phyloP scores from a whole-genome alignment of 2,329 filamentous ascomycete species.

The Cadophora sp. region DNA sequence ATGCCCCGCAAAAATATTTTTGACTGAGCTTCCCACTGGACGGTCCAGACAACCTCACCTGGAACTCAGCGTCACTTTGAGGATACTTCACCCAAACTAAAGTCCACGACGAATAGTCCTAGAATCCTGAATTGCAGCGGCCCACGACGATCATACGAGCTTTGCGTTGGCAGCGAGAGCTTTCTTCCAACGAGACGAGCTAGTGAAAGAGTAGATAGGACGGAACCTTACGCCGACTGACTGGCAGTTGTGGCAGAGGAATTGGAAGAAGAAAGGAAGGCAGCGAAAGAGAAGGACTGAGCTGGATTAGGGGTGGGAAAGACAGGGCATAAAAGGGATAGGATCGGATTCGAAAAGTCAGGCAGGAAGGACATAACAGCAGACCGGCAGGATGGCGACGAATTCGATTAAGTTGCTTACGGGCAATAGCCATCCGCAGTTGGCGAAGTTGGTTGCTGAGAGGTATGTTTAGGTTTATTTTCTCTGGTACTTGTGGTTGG shows the following conservation, averaged over 20 bases:
- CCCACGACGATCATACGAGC: too few species aligned
- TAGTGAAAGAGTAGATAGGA: too few species aligned
- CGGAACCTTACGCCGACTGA: too few species aligned
- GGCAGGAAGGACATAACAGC: not conserved
- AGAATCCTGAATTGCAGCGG: too few species aligned
- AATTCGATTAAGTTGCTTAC: slow-evolving; percentile 79
- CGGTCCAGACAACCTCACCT: not conserved
- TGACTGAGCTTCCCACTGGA: not conserved
- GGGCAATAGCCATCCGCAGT: slow-evolving; percentile 76
- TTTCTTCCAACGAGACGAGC: too few species aligned
- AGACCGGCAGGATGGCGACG: slow-evolving; percentile 60
- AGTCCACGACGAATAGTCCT: not conserved
- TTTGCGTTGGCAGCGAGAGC: too few species aligned
- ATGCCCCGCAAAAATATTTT: not conserved
- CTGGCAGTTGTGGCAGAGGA: too few species aligned
- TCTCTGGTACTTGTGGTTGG: not conserved
- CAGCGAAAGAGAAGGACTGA: too few species aligned
- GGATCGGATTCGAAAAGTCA: too few species aligned
- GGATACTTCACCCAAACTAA: not conserved
- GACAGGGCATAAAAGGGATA: too few species aligned
- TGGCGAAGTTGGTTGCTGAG: slow-evolving; percentile 66
- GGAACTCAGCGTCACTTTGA: not conserved
- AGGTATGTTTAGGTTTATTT: slow-evolving; percentile 30
- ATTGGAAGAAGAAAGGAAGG: too few species aligned
- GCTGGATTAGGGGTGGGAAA: too few species aligned